Percentiles rank a stretch among this genome's conserved stretches.
Evolutionary conservation across 2,329 filamentous ascomycete genomes (phyloP).

Genomic region (Penicillium sp.): DNA sequence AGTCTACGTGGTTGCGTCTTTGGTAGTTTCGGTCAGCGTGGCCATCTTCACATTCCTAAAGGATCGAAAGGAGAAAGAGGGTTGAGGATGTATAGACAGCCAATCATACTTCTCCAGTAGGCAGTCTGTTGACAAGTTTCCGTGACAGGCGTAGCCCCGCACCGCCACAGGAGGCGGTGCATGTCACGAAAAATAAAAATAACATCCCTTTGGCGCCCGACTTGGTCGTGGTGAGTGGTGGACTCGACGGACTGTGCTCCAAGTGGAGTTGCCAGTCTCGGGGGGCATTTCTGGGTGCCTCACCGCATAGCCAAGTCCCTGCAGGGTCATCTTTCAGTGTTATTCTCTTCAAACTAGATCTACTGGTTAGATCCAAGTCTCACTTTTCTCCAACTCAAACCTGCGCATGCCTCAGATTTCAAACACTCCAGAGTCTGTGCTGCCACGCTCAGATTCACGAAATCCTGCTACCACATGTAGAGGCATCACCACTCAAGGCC

Average conservation of each 20-base stretch:
- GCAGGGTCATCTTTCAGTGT: neutral
- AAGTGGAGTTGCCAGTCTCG: constrained; percentile 11
- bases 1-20: too few relatives aligned
- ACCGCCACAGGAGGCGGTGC: constrained; percentile 36
- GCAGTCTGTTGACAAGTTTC: neutral
- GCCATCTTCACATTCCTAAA: too few relatives aligned
- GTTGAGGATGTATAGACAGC: neutral
- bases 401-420: constrained; percentile 67
- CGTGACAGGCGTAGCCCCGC: constrained; percentile 1
- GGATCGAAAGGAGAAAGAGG: too few relatives aligned
- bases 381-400: neutral
- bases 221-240: neutral
- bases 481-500: constrained; percentile 82
- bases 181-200: constrained; percentile 14
- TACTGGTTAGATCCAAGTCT: neutral
- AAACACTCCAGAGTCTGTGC: constrained; percentile 79
- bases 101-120: neutral
- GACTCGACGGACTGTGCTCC: constrained; percentile 1
- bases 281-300: constrained; percentile 10
- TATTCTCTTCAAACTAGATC: neutral
- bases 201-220: constrained; percentile 12
- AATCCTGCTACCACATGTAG: constrained; percentile 84
- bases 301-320: constrained; percentile 18
- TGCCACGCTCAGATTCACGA: constrained; percentile 82
- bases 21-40: too few relatives aligned